phyloP scores from a whole-genome alignment of 805 yeast genomes.

The Isabelozyma pseudorhagii region DNA sequence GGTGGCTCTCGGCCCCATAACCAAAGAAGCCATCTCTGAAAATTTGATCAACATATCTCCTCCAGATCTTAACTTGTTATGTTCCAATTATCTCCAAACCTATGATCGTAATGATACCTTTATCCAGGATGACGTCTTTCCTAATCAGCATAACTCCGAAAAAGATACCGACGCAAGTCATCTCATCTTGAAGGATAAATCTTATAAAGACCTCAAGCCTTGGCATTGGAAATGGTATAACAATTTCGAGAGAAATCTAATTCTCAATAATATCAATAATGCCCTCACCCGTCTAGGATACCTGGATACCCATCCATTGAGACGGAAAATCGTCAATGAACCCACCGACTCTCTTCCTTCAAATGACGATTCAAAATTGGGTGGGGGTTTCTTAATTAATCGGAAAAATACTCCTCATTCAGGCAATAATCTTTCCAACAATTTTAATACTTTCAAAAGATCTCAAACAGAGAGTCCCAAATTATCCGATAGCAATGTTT shows the following conservation, averaged over 20 bases:
- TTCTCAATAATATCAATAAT: slow-evolving; percentile 30
- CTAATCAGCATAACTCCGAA: slow-evolving; percentile 7
- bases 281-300: slow-evolving; percentile 42
- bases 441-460: slow-evolving; percentile 5
- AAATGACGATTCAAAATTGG: background rate
- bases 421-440: background rate
- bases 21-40: slow-evolving; percentile 24
- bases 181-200: slow-evolving; percentile 36
- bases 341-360: slow-evolving; percentile 1
- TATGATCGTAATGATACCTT: slow-evolving; percentile 30
- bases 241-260: slow-evolving; percentile 25
- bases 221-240: slow-evolving; percentile 34
- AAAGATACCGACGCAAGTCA: background rate
- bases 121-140: slow-evolving; percentile 27
- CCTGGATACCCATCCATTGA: slow-evolving; percentile 41
- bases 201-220: slow-evolving; percentile 38
- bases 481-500: background rate
- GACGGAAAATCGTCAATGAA: slow-evolving; percentile 26
- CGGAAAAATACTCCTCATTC: background rate
- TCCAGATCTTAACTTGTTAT: slow-evolving; percentile 1
- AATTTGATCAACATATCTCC: slow-evolving; percentile 8
- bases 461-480: slow-evolving; percentile 15
- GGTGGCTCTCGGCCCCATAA: slow-evolving; percentile 48
- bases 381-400: background rate
- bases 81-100: slow-evolving; percentile 24